Evolutionary conservation across 2,329 filamentous ascomycete species (phyloP), one percentile per base, ranked within the genome.

Genomic region (Pseudocercospora fijiensis): DNA sequence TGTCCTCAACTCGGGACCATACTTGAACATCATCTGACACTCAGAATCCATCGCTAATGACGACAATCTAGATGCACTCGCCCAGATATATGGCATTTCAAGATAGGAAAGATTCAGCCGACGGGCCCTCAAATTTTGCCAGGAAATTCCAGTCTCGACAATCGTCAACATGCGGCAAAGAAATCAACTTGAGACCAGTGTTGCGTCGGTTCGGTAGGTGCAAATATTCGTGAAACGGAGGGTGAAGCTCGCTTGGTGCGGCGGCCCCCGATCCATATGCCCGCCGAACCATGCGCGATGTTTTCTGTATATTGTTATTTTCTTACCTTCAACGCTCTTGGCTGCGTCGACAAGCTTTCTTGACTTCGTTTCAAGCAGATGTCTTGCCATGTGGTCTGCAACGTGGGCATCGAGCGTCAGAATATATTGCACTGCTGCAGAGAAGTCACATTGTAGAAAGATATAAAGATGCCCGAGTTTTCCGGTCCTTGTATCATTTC

Each of bases 261-360:
- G 30, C 53, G 4, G 18, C 18, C 41, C 18, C 30, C 30, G 27
- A 57, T 43, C 18, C 28, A 37, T 24, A 37, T 57, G n/a, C 20
- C 20, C 27, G 53, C 53, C 26, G 22, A 57, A 57, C 27, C 33
- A 43, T 11, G 28, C 30, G 27, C 18, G 3, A 16, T 43, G 53
- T 57, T 43, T 57, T 18, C 30, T 43, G 22, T 58, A 58, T 24
- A 47, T 47, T 47, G 56, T 49, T 49, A 37, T 53, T n/a, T 20
- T 61, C 30, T 24, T 52, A 27, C 49, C 24, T 53, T 28, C 26
- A 13, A 20, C 22, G 11, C 49, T 57, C 60, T 56, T 58, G 56
- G 59, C 59, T 37, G 49, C 37, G 27, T 26, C 22, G 20, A 56
- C 63, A 61, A 65, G 56, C 60, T 56, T 60, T 37, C 27, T 55